Base-by-base conservation (phyloP, 805 yeast species). In the Wickerhamiella dianesei region DNA sequence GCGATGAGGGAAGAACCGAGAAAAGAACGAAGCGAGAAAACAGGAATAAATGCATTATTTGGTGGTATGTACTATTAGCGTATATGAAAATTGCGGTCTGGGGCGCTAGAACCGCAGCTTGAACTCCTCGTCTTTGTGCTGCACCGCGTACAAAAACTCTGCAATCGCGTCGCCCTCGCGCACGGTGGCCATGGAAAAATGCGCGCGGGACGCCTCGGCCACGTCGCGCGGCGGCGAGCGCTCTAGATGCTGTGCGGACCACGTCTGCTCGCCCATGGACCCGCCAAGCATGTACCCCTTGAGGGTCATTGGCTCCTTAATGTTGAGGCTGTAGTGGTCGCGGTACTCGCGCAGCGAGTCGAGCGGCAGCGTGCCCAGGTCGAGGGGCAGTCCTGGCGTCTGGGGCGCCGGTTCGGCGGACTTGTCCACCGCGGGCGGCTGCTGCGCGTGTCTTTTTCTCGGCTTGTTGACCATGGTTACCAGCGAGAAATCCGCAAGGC, bases 141-240 rank as follows among this genome's bases (percentile, higher is more conserved):
- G 78, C 45, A 85, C 87, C 56, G 83, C 80, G 66, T 89, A 92
- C 47, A 92, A 70, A 60, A 89, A 92, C 57, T 83, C 87, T 35
- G 95, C 85, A 37, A 89, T 78, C 29, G 82, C 77, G 56, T 89
- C 97, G 48, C 80, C 77, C 59, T 89, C 98, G 55, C 83, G 78
- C 3, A 78, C 77, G 12, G 74, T 71, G 41, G 69, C 71, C 6
- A 64, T 56, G 52, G 71, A 56, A 55, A 88, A 85, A 62, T 89
- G 96, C 47, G 72, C 74, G 63, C 77, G 80, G 21, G 79, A 77
- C 21, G 71, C 72, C 2, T 61, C 62, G 0, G 85, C 81, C 29
- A 81, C 69, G 51, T 78, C 83, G 2, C 66, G 66, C 60, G 79
- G 82, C 42, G 77, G 58, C 6, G 79, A 68, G 41, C 84, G 58